Evolutionary conservation across 108 stramenopile species (phyloP).

Genomic region (Skeletonema costatum): DNA sequence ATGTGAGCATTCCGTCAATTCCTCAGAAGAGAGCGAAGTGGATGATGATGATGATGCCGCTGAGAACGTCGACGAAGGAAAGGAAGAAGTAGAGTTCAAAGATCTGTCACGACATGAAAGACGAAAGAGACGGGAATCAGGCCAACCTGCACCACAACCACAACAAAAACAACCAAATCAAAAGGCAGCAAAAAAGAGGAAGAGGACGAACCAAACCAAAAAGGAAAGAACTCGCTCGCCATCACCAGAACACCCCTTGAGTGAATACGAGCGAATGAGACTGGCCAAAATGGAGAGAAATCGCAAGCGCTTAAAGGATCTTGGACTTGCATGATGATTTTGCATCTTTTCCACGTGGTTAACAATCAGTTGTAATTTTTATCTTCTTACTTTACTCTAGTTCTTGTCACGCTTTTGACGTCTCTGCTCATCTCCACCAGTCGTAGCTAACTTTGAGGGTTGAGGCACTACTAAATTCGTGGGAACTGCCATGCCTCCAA

Average conservation of each 20-base stretch:
- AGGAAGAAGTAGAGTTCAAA: conserved; percentile 9
- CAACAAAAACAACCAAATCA: not conserved
- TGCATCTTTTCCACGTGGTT: not conserved
- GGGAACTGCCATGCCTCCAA: conserved; percentile 42
- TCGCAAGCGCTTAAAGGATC: not conserved
- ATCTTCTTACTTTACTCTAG: not conserved
- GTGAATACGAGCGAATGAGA: conserved; percentile 1
- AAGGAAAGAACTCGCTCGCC: not conserved
- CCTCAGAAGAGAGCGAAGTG: conserved; percentile 11
- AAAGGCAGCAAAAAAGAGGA: not conserved
- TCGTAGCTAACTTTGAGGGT: conserved; percentile 1
- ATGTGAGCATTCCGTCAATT: not conserved
- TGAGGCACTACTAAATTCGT: conserved; percentile 46
- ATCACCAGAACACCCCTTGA: not conserved
- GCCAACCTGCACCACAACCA: not conserved
- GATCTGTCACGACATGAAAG: conserved; percentile 4
- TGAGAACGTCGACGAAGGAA: not conserved
- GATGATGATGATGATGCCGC: not conserved
- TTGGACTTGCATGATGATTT: conserved; percentile 1
- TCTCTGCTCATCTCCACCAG: not conserved
- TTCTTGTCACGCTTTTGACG: not conserved
- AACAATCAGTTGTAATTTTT: not conserved
- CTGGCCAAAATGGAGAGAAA: not conserved
- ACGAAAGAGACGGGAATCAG: not conserved
- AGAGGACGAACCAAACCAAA: not conserved